A percentile compares a stretch with the other conserved stretches of the same genome.
Evolutionary conservation across 208 protist species (phyloP).

Genomic region (Leishmania amazonensis): DNA sequence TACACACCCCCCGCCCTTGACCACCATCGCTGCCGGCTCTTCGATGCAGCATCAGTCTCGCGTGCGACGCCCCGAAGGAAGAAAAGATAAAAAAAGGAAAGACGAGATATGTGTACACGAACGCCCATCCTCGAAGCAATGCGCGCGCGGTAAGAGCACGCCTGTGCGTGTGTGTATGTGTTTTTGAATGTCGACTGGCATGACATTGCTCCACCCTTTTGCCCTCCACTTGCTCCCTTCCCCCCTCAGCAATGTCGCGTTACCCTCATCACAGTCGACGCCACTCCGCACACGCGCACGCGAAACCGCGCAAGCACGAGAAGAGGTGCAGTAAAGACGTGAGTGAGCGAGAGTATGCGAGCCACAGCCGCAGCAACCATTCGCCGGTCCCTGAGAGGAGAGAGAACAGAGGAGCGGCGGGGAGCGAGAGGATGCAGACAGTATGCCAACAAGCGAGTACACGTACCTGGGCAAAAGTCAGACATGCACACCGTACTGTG

Average conservation of each 20-base stretch:
- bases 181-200: too few species aligned
- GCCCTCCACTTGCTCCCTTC: not conserved
- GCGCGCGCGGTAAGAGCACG: not conserved
- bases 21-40: not conserved
- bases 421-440: not conserved
- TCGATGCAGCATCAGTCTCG: not conserved
- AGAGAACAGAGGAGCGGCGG: conserved; percentile 8
- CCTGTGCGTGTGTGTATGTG: not conserved
- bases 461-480: not conserved
- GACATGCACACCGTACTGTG: not conserved
- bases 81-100: not conserved
- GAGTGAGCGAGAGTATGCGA: not conserved
- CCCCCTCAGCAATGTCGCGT: not conserved
- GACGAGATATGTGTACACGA: not conserved
- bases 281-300: too few species aligned
- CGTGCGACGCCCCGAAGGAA: not conserved
- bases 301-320: not conserved
- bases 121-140: not conserved
- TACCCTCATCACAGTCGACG: not conserved
- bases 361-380: not conserved
- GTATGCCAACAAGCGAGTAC: conserved; percentile 5
- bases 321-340: not conserved
- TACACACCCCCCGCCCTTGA: not conserved
- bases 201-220: not conserved
- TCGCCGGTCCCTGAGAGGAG: not conserved